Percentiles rank a stretch among this genome's conserved stretches.
phyloP scores from a whole-genome alignment of 75 land plant species.

The Sequoia sempervirens region DNA sequence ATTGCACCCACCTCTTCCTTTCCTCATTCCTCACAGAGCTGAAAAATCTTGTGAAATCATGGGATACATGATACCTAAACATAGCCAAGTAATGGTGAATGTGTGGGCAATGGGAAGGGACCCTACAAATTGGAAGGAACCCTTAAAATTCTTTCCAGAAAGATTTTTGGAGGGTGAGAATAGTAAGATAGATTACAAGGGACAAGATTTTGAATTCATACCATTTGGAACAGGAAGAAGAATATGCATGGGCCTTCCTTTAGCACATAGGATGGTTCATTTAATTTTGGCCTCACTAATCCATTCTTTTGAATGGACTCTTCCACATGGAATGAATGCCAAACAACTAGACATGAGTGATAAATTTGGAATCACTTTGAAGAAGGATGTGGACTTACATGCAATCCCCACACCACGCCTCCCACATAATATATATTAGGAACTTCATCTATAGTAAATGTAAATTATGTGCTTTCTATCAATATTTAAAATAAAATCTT shows the following conservation, averaged over 20 bases:
- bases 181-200: neutral
- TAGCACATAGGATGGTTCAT: neutral
- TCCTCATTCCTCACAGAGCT: neutral
- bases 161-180: slow-evolving; percentile 2
- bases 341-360: neutral
- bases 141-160: slow-evolving; percentile 4
- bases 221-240: neutral
- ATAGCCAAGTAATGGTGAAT: neutral
- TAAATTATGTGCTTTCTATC: too few relatives aligned
- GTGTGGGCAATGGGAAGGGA: slow-evolving; percentile 6
- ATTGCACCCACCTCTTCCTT: neutral
- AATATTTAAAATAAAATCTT: too few relatives aligned
- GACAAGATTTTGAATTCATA: neutral
- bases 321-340: neutral
- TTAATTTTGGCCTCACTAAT: neutral
- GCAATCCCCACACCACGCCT: neutral
- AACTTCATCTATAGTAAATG: too few relatives aligned
- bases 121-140: neutral
- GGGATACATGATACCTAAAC: neutral
- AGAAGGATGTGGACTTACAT: neutral
- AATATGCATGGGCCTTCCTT: neutral
- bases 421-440: neutral
- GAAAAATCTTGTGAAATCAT: neutral
- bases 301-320: neutral
- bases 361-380: neutral